phyloP scores from a whole-genome alignment of 83 land plant species.

The Picea abies region DNA sequence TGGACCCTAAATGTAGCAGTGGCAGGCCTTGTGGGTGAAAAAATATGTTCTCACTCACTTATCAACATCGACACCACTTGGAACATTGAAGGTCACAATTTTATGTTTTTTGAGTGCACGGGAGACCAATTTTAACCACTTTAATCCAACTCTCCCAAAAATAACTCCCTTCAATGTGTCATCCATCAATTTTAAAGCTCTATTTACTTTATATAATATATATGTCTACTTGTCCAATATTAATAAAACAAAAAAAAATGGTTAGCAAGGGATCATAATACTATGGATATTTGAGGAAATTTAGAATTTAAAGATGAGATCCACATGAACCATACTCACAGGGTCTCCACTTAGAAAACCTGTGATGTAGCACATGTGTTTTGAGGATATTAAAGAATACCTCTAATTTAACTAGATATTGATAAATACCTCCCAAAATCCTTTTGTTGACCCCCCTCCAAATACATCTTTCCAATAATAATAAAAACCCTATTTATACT shows the following conservation, averaged over 20 bases:
- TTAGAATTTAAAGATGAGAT: background rate
- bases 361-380: no score
- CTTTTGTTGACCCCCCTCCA: no score
- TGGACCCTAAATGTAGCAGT: no score
- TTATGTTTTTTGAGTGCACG: slow-evolving; percentile 41
- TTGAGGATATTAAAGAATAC: no score
- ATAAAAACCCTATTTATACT: no score
- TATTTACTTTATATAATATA: background rate
- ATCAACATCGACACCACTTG: slow-evolving; percentile 34
- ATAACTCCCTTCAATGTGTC: background rate
- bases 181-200: background rate
- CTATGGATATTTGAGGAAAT: background rate
- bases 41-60: background rate
- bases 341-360: no score
- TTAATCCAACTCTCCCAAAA: slow-evolving; percentile 26
- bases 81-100: slow-evolving; percentile 46
- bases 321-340: no score
- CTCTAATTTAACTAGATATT: no score
- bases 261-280: background rate
- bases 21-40: background rate
- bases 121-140: slow-evolving; percentile 39
- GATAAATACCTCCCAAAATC: no score
- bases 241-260: no score
- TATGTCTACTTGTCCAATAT: no score
- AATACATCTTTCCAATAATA: no score